Conservation (phyloP, 371 early-diverging fungal genomes). For the Lichtheimia ramosa region DNA sequence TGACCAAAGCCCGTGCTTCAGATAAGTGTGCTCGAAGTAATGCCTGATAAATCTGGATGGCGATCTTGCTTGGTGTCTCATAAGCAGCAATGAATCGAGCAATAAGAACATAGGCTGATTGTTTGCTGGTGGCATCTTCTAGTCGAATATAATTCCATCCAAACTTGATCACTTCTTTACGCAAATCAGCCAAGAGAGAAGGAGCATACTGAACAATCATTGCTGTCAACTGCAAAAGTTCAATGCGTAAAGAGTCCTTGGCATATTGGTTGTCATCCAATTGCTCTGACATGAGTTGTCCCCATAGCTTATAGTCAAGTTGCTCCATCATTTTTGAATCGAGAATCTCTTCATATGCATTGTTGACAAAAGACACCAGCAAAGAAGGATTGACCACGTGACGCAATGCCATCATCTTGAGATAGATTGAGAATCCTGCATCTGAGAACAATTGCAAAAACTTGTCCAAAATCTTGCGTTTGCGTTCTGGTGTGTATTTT, state of each 20-base stretch:
- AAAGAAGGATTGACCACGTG: constrained; percentile 82
- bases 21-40: constrained; percentile 87
- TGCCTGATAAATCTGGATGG: constrained; percentile 86
- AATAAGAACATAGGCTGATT: constrained; percentile 91
- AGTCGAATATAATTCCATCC: constrained; percentile 90
- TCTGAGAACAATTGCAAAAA: constrained; percentile 68
- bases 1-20: constrained; percentile 81
- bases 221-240: constrained; percentile 89
- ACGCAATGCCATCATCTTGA: constrained; percentile 70
- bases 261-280: constrained; percentile 54
- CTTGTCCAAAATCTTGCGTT: constrained; percentile 64
- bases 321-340: constrained; percentile 67
- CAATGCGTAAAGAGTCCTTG: constrained; percentile 81
- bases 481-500: constrained; percentile 55
- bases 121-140: constrained; percentile 93
- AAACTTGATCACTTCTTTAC: constrained; percentile 93
- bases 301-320: constrained; percentile 75
- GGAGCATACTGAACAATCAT: constrained; percentile 86
- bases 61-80: constrained; percentile 91
- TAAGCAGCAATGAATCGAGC: constrained; percentile 90
- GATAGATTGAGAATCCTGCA: constrained; percentile 34
- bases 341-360: constrained; percentile 56
- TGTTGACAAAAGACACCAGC: constrained; percentile 57
- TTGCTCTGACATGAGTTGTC: constrained; percentile 56
- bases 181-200: constrained; percentile 70